These are phyloP conservation scores for Leccinum barrowsii DNA, from an alignment of 768 basidiomycete species.

Conservation along the genomic window DNA sequence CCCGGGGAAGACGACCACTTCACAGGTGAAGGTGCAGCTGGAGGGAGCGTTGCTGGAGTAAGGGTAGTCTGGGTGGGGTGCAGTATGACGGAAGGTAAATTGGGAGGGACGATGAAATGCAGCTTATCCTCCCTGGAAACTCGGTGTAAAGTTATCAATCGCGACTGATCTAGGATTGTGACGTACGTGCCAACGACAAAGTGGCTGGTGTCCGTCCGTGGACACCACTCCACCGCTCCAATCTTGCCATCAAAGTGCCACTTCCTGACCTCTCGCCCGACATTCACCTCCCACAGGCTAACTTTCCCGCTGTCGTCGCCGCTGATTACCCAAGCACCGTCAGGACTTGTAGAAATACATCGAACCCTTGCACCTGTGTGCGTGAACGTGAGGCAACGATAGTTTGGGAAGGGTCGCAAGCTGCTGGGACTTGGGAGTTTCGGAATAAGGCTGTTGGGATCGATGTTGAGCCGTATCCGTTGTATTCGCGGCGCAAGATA, in stretches of 20 bases:
- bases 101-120: constrained; percentile 77
- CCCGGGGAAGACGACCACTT: constrained; percentile 61
- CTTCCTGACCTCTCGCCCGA: constrained; percentile 82
- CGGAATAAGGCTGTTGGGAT: constrained; percentile 87
- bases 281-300: constrained; percentile 86
- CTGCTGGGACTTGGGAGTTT: constrained; percentile 91
- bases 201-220: constrained; percentile 74
- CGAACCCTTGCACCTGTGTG: constrained; percentile 71
- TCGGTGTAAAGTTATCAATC: constrained; percentile 6
- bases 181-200: constrained; percentile 80
- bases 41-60: constrained; percentile 62
- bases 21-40: constrained; percentile 56
- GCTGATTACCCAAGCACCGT: constrained; percentile 87
- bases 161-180: constrained; percentile 3
- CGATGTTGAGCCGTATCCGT: constrained; percentile 82
- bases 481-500: constrained; percentile 95
- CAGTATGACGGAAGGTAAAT: constrained; percentile 57
- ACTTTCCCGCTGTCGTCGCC: constrained; percentile 89
- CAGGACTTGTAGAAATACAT: constrained; percentile 76
- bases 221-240: constrained; percentile 90
- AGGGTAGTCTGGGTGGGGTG: constrained; percentile 59
- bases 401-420: constrained; percentile 91
- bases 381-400: constrained; percentile 65
- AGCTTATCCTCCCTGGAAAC: constrained; percentile 72
- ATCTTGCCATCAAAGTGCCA: constrained; percentile 83